Base-by-base conservation (phyloP, 1,284 basidiomycete species). In the Trametes polyzona region DNA sequence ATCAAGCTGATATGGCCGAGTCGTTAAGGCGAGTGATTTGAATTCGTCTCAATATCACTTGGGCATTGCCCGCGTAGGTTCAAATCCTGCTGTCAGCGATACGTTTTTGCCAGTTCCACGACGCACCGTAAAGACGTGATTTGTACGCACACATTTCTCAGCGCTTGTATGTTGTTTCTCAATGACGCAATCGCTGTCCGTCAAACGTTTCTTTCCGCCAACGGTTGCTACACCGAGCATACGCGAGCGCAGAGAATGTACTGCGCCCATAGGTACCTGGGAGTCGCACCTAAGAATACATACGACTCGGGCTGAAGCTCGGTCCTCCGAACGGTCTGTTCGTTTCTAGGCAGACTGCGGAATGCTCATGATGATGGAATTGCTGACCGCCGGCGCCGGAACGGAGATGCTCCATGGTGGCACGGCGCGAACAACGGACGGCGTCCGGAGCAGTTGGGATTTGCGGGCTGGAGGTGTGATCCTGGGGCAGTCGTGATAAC, bases 21-120 rank as follows among this genome's bases (percentile, higher is more conserved):
- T 87, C 82, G 86, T 88, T 88, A 87, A 86, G 85, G 86, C 83
- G 84, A 86, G 81, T 84, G 85, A 83, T 83, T 86, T 84, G 83
- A 84, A 86, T 73, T 37, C 14, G 59, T 65, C 64, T 79, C 75
- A 73, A 44, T 72, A 88, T 88, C 86, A 87, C 83, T 87, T 88
- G 85, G 82, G 79, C 76, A 77, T 80, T 81, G 76, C 81, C 82
- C 83, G 84, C 85, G 83, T 83, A 87, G 83, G 85, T 87, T 87
- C 84, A 83, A 86, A 86, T 83, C 87, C 84, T 88, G 83, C 82
- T 86, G 81, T 82, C 83, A 85, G 82, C 86, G 84, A 73, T 74
- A 66, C 66, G 75, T 82, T 83, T 69, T 55, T 52, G 39, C 12
- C 19, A 4, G 4, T 26, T 23, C n/a, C 10, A n/a, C n/a, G 9